phyloP scores from a whole-genome alignment of 1,284 basidiomycete genomes.

The Cutaneotrichosporon cutaneum region DNA sequence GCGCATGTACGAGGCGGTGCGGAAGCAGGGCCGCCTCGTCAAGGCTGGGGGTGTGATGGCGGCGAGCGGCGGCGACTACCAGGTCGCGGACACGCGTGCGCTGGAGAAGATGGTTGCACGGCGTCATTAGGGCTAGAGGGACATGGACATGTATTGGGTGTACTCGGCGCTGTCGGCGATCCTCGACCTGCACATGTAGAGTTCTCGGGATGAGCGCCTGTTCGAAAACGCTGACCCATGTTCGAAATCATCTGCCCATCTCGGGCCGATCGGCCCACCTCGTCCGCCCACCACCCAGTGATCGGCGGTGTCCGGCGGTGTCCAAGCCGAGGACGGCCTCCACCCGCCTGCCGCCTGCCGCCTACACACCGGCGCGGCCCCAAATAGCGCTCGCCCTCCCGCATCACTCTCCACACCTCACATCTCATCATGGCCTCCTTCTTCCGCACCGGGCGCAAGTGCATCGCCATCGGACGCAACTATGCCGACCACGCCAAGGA shows the following conservation, averaged over 20 bases:
- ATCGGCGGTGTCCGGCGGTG: background rate
- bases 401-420: background rate
- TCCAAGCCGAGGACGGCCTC: background rate
- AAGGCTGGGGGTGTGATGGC: slow-evolving; percentile 79
- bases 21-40: slow-evolving; percentile 74
- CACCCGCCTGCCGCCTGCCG: background rate
- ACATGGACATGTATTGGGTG: slow-evolving; percentile 4
- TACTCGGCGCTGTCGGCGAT: background rate
- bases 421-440: slow-evolving; percentile 43
- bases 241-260: background rate
- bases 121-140: background rate
- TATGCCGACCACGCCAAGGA: slow-evolving; percentile 81
- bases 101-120: slow-evolving; percentile 64
- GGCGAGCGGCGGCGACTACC: slow-evolving; percentile 71
- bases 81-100: slow-evolving; percentile 67
- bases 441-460: slow-evolving; percentile 58
- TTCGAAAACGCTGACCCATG: background rate
- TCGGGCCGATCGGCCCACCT: background rate
- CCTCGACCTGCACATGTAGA: too few relatives aligned
- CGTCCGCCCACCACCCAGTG: background rate
- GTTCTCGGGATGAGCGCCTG: too few relatives aligned
- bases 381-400: background rate
- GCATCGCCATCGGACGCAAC: slow-evolving; percentile 77
- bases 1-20: slow-evolving; percentile 83
- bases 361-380: too few relatives aligned